Base-by-base conservation (phyloP, 441 rosid species). In the Oxalis stricta region DNA sequence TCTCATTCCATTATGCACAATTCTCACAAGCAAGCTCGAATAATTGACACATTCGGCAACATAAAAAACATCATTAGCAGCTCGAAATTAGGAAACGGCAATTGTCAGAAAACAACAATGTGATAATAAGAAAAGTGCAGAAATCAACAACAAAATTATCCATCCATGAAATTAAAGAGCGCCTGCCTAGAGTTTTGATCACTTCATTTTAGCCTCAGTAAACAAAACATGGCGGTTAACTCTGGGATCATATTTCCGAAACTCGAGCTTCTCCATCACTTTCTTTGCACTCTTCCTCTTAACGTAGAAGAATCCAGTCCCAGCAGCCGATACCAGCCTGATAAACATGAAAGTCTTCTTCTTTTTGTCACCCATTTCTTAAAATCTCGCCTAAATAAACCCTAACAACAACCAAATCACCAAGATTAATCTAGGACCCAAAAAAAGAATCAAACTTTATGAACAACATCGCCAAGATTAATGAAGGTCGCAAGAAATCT, bases 261-360 rank as follows among this genome's bases (percentile, higher is more conserved):
- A 89, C 69, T 85, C 94, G 11, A 89, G 94, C 61, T 89, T 85
- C 73, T 89, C 94, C 15, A 61, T 51, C 18, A 81, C 60, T 41
- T 75, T 79, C 55, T 80, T 78, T 3, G 78, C 64, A 52, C 93
- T 89, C 76, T 85, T 89, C 78, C 71, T 73, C 77, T 82, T 80
- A 41, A 82, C 98, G 32, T 85, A 85, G 73, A 89, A 89, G 77
- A 89, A 89, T 18, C 94, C 96, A 28, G 89, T 85, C 38, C 98
- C 96, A 16, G 98, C 98, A 21, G 94, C 84, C 0, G 98, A 89
- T 17, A 89, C 89, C 9, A 89, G 86, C 59, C 92, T 75, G 31
- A 85, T 73, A 58, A 89, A 85, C 76, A 85, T 82, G 50, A 84
- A 84, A 22, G 96, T 74, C 75, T 77, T 86, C 79, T 77, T 79